A percentile compares a stretch with the other conserved stretches of the same genome.
These are phyloP conservation scores for Hebeloma cylindrosporum DNA, from an alignment of 768 basidiomycete genomes.

Conservation along the genomic window DNA sequence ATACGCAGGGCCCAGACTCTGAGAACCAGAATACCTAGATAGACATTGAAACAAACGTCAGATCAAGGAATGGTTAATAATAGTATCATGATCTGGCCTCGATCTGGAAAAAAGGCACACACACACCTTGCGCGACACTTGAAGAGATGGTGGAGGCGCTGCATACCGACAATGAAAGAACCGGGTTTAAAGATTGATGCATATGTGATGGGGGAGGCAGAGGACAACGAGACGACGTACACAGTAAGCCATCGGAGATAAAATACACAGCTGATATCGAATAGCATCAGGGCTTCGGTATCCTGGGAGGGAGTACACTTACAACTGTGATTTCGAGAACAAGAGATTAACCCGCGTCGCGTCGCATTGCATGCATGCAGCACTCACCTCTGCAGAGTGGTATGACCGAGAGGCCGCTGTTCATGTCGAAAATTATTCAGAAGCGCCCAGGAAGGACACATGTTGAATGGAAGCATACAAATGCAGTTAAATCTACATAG, in stretches of 20 bases:
- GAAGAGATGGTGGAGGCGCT: conserved; percentile 22
- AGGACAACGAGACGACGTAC: background rate
- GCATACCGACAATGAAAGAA: background rate
- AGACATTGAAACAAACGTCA: background rate
- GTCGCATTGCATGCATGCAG: no score
- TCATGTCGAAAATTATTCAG: background rate
- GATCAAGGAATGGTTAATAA: background rate
- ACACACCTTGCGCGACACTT: conserved; percentile 22
- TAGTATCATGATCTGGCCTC: no score
- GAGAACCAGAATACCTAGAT: conserved; percentile 25
- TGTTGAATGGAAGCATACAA: conserved; percentile 14
- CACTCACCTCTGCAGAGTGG: conserved; percentile 14
- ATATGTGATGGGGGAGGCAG: background rate
- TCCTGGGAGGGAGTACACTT: background rate
- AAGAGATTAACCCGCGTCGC: background rate
- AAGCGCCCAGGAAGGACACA: background rate
- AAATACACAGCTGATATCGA: conserved; percentile 24
- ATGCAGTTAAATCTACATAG: conserved; percentile 30
- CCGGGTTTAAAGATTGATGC: no score
- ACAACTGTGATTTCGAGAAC: conserved; percentile 6
- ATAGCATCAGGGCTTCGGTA: background rate
- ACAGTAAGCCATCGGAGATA: conserved; percentile 32
- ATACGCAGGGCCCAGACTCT: conserved; percentile 29
- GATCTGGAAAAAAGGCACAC: background rate
- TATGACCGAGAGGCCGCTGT: conserved; percentile 23